phyloP scores from a whole-genome alignment of 768 basidiomycete species.

The Sarcodon sp. region DNA sequence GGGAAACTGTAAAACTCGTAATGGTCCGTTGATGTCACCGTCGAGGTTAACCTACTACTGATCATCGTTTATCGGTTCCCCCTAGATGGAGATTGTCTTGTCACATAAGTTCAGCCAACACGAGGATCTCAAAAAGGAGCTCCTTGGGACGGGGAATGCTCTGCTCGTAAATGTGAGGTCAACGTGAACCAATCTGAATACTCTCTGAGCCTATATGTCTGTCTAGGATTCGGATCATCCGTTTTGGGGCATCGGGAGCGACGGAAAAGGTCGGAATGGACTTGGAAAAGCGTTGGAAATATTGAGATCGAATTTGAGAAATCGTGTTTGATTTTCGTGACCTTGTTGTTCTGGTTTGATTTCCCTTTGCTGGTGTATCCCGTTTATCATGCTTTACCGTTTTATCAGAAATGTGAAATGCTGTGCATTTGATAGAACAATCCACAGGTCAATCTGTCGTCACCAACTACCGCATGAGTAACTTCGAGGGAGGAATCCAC shows the following conservation, averaged over 20 bases:
- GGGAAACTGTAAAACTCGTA: constrained; percentile 56
- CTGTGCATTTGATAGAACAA: no score
- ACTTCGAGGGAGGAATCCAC: no score
- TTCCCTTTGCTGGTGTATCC: no score
- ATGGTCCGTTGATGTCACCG: constrained; percentile 26
- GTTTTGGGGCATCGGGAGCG: constrained; percentile 67
- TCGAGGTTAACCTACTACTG: background rate
- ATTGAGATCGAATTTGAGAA: background rate
- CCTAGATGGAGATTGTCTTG: constrained; percentile 53
- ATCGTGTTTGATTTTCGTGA: no score
- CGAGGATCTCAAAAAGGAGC: constrained; percentile 37
- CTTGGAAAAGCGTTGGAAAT: constrained; percentile 48
- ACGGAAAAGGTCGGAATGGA: constrained; percentile 57
- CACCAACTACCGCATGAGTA: no score
- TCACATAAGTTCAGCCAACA: constrained; percentile 67
- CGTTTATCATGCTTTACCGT: no score
- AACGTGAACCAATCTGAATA: background rate
- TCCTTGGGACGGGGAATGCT: constrained; percentile 53
- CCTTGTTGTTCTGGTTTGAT: no score
- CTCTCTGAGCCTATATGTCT: constrained; percentile 21
- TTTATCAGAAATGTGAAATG: no score
- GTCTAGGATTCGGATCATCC: constrained; percentile 59
- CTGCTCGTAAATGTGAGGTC: constrained; percentile 52
- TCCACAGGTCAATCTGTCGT: no score
- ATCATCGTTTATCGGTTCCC: background rate